Percentiles rank a stretch among this genome's conserved stretches.
Conservation (phyloP, 345 rosid genomes). For the Dipteronia dyeriana region DNA sequence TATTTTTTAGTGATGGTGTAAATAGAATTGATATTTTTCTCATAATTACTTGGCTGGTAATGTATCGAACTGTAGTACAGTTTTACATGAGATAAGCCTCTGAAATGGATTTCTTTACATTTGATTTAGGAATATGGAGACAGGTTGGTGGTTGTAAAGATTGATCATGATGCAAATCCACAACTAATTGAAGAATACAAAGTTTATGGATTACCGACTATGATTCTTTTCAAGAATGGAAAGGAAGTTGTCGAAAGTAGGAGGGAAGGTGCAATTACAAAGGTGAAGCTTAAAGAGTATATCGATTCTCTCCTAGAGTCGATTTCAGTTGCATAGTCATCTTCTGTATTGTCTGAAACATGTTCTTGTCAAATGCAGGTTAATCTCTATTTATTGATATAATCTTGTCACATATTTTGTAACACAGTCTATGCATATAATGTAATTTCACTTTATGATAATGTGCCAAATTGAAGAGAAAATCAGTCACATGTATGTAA, state of each 20-base stretch:
- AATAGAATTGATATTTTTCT: not conserved
- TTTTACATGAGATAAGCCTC: not conserved
- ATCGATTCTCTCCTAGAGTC: conserved; percentile 58
- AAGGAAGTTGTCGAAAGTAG: conserved; percentile 74
- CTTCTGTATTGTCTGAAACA: not conserved
- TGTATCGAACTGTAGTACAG: not conserved
- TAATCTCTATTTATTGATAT: not conserved
- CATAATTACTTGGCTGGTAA: not conserved
- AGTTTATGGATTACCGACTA: conserved; percentile 78
- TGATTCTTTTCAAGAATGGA: conserved; percentile 77
- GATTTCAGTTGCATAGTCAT: conserved; percentile 48
- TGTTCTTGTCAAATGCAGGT: not conserved
- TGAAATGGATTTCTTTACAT: conserved; percentile 1
- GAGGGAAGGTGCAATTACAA: conserved; percentile 86
- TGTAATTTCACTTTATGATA: conserved; percentile 13
- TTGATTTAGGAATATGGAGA: conserved; percentile 61
- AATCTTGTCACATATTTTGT: conserved; percentile 2
- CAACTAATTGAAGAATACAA: conserved; percentile 60
- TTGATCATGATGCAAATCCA: conserved; percentile 78
- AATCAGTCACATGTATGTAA: not conserved
- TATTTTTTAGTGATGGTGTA: not conserved
- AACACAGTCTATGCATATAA: not conserved
- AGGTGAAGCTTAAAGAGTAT: conserved; percentile 70
- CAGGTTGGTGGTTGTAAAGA: conserved; percentile 68
- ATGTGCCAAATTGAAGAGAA: not conserved